These are phyloP conservation scores for Kwoniella shivajii DNA, from an alignment of 1,284 basidiomycete species.

Conservation along the genomic window DNA sequence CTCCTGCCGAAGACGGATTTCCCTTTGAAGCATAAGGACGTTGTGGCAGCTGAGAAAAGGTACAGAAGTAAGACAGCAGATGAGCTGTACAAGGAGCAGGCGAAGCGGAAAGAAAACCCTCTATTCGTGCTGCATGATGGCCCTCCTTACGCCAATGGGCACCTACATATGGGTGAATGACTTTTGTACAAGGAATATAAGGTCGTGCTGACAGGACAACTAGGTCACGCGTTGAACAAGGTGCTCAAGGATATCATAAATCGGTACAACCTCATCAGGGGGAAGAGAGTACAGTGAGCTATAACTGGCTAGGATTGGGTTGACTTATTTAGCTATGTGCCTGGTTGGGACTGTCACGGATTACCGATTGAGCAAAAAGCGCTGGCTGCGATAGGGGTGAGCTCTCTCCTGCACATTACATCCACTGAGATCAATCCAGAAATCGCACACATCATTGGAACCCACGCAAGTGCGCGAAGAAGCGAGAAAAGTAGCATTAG, in stretches of 20 bases:
- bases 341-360: constrained; percentile 99
- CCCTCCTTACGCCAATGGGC: constrained; percentile 96
- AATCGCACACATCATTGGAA: constrained; percentile 58
- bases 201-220: not conserved
- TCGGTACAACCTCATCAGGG: constrained; percentile 79
- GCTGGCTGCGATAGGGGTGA: constrained; percentile 70
- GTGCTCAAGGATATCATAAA: constrained; percentile 96
- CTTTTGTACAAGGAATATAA: too few species aligned
- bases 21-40: constrained; percentile 71
- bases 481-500: constrained; percentile 72
- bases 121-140: constrained; percentile 92
- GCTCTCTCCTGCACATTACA: constrained; percentile 55
- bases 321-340: constrained; percentile 68
- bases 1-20: constrained; percentile 82
- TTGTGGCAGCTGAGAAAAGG: constrained; percentile 62
- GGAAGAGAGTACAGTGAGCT: constrained; percentile 77
- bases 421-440: constrained; percentile 20
- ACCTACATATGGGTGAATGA: constrained; percentile 84
- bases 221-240: constrained; percentile 97
- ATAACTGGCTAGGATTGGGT: not conserved
- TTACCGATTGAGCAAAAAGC: constrained; percentile 96
- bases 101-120: constrained; percentile 65
- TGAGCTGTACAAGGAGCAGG: constrained; percentile 86
- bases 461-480: constrained; percentile 69
- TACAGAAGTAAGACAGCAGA: constrained; percentile 71